A percentile compares a stretch with the other conserved stretches of the same genome.
Evolutionary conservation across 306 rosid genomes (phyloP).

Genomic region (Amphicarpaea edgeworthii): DNA sequence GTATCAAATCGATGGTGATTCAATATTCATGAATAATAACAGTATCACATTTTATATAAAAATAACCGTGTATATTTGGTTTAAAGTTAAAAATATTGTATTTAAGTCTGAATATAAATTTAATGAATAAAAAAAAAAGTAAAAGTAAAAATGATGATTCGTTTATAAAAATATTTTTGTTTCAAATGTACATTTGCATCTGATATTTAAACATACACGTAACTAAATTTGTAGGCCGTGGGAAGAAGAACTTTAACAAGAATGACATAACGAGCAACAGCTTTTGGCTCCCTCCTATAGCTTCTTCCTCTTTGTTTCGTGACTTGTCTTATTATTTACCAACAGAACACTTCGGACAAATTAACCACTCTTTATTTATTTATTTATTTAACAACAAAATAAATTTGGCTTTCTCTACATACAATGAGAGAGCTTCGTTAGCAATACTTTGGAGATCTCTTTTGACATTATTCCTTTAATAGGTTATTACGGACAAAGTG

Average conservation of each 20-base stretch:
- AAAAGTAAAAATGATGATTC: no score
- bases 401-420: slow-evolving; percentile 17
- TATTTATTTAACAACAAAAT: background rate
- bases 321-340: slow-evolving; percentile 46
- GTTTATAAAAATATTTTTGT: no score
- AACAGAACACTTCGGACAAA: slow-evolving; percentile 10
- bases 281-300: slow-evolving; percentile 41
- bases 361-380: background rate
- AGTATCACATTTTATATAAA: slow-evolving; percentile 37
- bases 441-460: slow-evolving; percentile 14
- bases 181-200: no score
- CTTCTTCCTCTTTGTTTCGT: slow-evolving; percentile 53
- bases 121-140: no score
- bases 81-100: no score
- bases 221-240: no score
- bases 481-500: slow-evolving; percentile 25
- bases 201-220: no score
- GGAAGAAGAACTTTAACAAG: slow-evolving; percentile 43
- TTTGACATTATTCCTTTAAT: slow-evolving; percentile 21
- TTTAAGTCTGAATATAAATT: no score
- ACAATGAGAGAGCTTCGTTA: slow-evolving; percentile 19
- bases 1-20: slow-evolving; percentile 17
- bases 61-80: no score
- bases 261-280: slow-evolving; percentile 49
- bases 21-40: background rate